Base-by-base conservation (phyloP, 495 filamentous ascomycete genomes). In the Penicillium macrosclerotiorum region DNA sequence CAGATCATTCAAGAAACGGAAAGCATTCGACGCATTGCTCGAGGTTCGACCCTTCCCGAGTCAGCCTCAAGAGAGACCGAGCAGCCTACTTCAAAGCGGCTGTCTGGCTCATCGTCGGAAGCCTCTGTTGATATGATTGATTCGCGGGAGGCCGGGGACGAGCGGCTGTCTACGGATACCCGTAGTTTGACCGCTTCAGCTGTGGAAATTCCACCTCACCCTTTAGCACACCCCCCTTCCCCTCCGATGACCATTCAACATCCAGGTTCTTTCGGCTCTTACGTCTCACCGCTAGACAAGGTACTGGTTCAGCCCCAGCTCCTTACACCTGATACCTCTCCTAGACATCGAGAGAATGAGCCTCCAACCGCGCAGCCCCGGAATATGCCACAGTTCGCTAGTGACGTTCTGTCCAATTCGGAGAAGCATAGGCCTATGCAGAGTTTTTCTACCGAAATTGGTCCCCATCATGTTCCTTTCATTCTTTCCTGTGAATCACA, bases 401-500 rank as follows among this genome's bases (percentile, higher is more conserved):
- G 59, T 12, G 58, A 73, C 41, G 56, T 72, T 6, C 62, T 72
- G 22, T 62, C 60, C 16, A 65, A 61, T 32, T 70, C 68, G 8
- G 70, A 73, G 52, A 53, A 47, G n/a, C 40, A 60, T 16, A 57
- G 42, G 29, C 38, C 43, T 5, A 23, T 45, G 3, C 47, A 49
- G 22, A 49, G 30, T 5, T 35, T 39, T n/a, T 25, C 54, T 23
- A 48, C 45, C 22, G 20, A 36, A 8, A 8, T 34, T 33, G 46
- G 37, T 11, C 43, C 48, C n/a, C 57, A 65, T 12, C 94, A 99
- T 71, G 67, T 97, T 12, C 92, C 94, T 2, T 99, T 97, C 60
- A 80, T 95, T 32, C 80, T 97, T 13, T 86, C 90, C 0, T 95
- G 93, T 52, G 89, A 94, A 63, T 93, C 91, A 8, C 86, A 90